These are phyloP conservation scores for Cladosporium cucumerinum DNA, from an alignment of 2,329 filamentous ascomycete species.

Conservation along the genomic window DNA sequence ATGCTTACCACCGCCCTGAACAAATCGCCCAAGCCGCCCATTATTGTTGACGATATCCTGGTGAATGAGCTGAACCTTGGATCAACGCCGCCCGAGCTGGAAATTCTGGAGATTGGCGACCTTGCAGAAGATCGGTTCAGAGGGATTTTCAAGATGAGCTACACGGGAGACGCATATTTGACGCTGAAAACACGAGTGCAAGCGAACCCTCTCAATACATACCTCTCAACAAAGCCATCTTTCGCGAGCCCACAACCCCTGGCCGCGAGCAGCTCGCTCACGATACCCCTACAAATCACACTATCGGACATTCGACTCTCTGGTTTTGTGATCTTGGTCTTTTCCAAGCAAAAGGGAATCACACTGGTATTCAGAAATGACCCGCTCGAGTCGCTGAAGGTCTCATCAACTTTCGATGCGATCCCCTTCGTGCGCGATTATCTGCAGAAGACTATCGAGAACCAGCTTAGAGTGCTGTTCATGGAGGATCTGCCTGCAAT, in stretches of 20 bases:
- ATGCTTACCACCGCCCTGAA: conserved; percentile 93
- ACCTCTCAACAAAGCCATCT: conserved; percentile 81
- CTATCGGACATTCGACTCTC: conserved; percentile 93
- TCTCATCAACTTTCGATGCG: conserved; percentile 97
- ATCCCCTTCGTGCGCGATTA: conserved; percentile 98
- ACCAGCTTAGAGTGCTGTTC: conserved; percentile 84
- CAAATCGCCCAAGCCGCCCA: conserved; percentile 95
- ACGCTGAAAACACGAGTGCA: conserved; percentile 95
- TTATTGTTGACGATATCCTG: conserved; percentile 98
- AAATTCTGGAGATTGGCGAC: conserved; percentile 97
- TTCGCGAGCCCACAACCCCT: conserved; percentile 92
- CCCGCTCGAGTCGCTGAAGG: conserved; percentile 93
- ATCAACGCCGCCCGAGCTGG: conserved; percentile 87
- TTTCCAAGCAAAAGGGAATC: conserved; percentile 94
- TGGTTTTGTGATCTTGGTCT: conserved; percentile 95
- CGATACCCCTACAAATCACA: conserved; percentile 96
- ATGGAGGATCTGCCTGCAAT: conserved; percentile 98
- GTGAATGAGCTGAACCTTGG: conserved; percentile 97
- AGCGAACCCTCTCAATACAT: conserved; percentile 95
- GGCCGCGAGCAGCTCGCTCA: conserved; percentile 85
- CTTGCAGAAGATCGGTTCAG: conserved; percentile 94
- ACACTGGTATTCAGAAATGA: conserved; percentile 98
- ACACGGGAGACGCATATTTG: conserved; percentile 90
- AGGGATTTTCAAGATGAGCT: conserved; percentile 99
- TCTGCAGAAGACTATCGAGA: conserved; percentile 92